These are phyloP conservation scores for baker's yeast (Saccharomyces cerevisiae) DNA, from an alignment of 805 yeast genomes.

Conservation along the genomic window DNA sequence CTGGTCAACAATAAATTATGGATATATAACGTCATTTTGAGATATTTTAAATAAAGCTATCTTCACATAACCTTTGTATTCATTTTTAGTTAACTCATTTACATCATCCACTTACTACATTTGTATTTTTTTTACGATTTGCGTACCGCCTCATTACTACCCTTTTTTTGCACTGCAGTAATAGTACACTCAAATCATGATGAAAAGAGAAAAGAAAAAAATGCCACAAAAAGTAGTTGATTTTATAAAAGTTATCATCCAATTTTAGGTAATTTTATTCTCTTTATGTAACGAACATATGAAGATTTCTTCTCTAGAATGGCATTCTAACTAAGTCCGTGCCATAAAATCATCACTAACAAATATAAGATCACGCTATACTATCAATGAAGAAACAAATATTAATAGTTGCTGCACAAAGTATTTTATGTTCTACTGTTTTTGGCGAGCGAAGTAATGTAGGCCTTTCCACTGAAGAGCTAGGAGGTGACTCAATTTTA, in stretches of 20 bases:
- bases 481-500: slow-evolving; percentile 15
- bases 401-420: slow-evolving; percentile 1
- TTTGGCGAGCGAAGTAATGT: background rate
- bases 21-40: slow-evolving; percentile 3
- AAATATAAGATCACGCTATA: background rate
- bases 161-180: background rate
- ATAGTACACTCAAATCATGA: background rate
- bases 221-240: background rate
- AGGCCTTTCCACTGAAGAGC: slow-evolving; percentile 14
- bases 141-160: background rate
- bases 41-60: background rate
- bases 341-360: background rate
- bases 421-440: background rate
- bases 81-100: background rate
- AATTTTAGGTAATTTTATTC: background rate
- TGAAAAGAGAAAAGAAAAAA: background rate
- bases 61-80: background rate
- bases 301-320: background rate
- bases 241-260: background rate
- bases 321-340: background rate
- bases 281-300: background rate
- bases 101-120: background rate
- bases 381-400: background rate
- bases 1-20: slow-evolving; percentile 32
- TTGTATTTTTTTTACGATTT: too few relatives aligned